phyloP scores from a whole-genome alignment of 2,329 filamentous ascomycete genomes.

The Apiospora arundinis region DNA sequence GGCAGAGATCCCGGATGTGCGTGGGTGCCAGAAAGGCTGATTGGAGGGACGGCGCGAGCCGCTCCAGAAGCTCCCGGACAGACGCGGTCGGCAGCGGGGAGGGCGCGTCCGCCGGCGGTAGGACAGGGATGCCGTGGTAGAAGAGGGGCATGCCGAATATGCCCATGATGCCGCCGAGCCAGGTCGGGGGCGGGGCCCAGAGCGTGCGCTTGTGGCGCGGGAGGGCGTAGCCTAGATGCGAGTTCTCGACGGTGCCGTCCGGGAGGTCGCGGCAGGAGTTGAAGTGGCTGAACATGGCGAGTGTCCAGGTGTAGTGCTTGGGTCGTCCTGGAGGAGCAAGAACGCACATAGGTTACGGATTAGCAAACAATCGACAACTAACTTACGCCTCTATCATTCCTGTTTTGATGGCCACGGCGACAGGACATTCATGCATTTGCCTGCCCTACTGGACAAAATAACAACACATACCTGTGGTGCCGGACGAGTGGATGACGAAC shows the following conservation, averaged over 20 bases:
- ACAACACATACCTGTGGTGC: slow-evolving; percentile 21
- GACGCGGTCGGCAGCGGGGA: neutral
- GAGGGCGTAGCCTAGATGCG: neutral
- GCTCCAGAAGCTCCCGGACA: slow-evolving; percentile 12
- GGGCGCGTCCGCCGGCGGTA: slow-evolving; percentile 13
- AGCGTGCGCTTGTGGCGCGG: neutral
- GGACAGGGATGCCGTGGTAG: slow-evolving; percentile 4
- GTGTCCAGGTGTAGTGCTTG: neutral
- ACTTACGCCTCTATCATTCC: too few species aligned
- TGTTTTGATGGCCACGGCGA: too few species aligned
- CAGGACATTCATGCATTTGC: too few species aligned
- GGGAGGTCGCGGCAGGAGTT: neutral
- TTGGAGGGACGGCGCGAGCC: neutral
- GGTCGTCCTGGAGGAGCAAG: neutral
- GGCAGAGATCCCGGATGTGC: slow-evolving; percentile 7
- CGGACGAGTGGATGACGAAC: slow-evolving; percentile 24
- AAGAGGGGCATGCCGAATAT: slow-evolving; percentile 13
- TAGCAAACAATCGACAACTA: too few species aligned
- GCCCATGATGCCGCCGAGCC: slow-evolving; percentile 21
- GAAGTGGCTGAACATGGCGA: slow-evolving; percentile 10
- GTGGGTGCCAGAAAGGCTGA: slow-evolving; percentile 11
- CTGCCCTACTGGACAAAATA: too few species aligned
- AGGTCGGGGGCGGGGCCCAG: slow-evolving; percentile 21
- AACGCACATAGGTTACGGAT: too few species aligned
- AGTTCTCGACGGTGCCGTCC: slow-evolving; percentile 21